Percentiles rank a stretch among this genome's conserved stretches.
phyloP scores from a whole-genome alignment of 208 protist species.

The Vickermania ingenoplastis region DNA sequence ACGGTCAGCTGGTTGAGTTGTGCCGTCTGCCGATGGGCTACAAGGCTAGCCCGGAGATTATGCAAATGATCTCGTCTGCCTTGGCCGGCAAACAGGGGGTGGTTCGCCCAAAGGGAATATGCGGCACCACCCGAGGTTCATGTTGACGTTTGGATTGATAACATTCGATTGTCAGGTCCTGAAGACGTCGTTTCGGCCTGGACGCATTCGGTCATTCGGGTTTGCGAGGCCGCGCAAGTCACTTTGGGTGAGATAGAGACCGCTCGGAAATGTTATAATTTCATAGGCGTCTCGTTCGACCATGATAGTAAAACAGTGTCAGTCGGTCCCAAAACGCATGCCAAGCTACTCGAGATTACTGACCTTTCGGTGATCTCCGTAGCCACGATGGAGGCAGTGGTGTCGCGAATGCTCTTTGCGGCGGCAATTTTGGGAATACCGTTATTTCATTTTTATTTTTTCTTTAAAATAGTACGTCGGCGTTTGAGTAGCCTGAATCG shows the following conservation, averaged over 20 bases:
- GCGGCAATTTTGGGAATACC: neutral
- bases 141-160: conserved; percentile 1
- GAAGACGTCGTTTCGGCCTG: neutral
- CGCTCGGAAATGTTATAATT: neutral
- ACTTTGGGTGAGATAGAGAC: neutral
- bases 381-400: neutral
- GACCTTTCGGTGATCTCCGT: neutral
- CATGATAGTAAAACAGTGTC: neutral
- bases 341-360: neutral
- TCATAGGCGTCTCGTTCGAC: neutral
- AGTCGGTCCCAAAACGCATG: no score
- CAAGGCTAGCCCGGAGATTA: neutral
- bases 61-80: neutral
- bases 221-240: neutral
- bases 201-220: neutral
- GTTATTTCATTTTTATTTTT: conserved; percentile 1
- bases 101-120: neutral
- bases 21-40: neutral
- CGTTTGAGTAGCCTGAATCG: neutral
- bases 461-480: neutral
- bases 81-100: neutral
- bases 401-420: neutral
- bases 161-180: neutral
- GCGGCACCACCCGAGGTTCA: neutral
- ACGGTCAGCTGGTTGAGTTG: neutral